Evolutionary conservation across 352 stramenopile species (phyloP).

Genomic region (Pythium sp.): DNA sequence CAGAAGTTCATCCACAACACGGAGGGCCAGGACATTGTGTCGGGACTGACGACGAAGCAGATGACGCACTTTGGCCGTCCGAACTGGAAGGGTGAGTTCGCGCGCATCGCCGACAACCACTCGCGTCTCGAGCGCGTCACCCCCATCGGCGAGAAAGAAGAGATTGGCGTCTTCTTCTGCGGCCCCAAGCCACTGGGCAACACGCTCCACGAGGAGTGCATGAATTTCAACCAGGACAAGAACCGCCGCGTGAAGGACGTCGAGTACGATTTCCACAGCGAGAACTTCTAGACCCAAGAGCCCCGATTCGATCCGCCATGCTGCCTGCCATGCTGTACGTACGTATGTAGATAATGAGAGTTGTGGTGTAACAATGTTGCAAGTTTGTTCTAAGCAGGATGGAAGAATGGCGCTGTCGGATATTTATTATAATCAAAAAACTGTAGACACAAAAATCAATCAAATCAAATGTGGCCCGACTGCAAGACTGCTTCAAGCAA

Average conservation of each 20-base stretch:
- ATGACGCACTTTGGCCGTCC: slow-evolving; percentile 74
- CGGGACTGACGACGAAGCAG: slow-evolving; percentile 67
- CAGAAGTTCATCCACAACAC: slow-evolving; percentile 73
- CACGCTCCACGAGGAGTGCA: slow-evolving; percentile 60
- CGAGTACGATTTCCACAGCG: slow-evolving; percentile 69
- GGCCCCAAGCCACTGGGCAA: slow-evolving; percentile 58
- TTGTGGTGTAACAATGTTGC: slow-evolving; percentile 2
- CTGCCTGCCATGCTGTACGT: not conserved
- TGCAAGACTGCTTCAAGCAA: not conserved
- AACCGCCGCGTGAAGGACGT: slow-evolving; percentile 30
- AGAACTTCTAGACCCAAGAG: slow-evolving; percentile 45
- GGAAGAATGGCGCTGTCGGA: not conserved
- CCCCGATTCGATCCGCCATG: not conserved
- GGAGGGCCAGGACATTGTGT: slow-evolving; percentile 69
- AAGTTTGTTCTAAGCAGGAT: not conserved
- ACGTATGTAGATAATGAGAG: slow-evolving; percentile 1
- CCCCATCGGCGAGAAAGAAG: slow-evolving; percentile 35
- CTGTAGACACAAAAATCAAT: not conserved
- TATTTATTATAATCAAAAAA: slow-evolving; percentile 1
- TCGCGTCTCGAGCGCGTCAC: slow-evolving; percentile 27
- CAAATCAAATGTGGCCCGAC: not conserved
- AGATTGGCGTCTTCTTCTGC: slow-evolving; percentile 81
- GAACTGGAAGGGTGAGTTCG: slow-evolving; percentile 70
- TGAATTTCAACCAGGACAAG: slow-evolving; percentile 48
- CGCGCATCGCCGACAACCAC: slow-evolving; percentile 48